These are phyloP conservation scores for Streptanthus diversifolius DNA, from an alignment of 345 rosid genomes.

Conservation along the genomic window DNA sequence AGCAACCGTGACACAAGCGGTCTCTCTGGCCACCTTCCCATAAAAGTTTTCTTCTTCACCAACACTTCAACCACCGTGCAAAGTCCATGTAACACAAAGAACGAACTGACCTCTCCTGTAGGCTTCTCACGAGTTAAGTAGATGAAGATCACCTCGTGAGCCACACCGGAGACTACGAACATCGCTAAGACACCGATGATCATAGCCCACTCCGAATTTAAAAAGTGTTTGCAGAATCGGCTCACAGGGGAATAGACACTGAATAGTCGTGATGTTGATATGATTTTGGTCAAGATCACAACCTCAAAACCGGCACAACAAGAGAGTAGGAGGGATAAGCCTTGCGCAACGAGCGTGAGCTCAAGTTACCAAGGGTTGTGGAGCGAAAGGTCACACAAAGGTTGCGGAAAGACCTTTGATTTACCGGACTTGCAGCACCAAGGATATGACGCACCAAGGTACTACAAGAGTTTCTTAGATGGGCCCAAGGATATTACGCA, in stretches of 20 bases:
- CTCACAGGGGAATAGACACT: conserved; percentile 33
- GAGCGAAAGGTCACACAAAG: too few relatives aligned
- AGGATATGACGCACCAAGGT: too few relatives aligned
- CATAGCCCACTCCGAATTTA: background rate
- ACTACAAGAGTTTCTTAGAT: too few relatives aligned
- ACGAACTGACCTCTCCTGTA: conserved; percentile 61
- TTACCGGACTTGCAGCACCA: too few relatives aligned
- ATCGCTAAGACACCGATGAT: background rate
- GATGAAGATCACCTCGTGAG: conserved; percentile 50
- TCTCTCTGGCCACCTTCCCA: background rate
- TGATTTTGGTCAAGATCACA: too few relatives aligned
- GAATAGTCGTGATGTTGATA: conserved; percentile 40
- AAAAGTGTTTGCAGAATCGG: background rate
- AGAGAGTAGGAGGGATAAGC: too few relatives aligned
- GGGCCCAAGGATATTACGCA: too few relatives aligned
- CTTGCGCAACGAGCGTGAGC: too few relatives aligned
- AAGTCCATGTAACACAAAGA: conserved; percentile 52
- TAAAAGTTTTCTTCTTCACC: conserved; percentile 27
- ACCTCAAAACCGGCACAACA: too few relatives aligned
- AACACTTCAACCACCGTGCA: conserved; percentile 43
- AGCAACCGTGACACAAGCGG: conserved; percentile 12
- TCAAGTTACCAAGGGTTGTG: too few relatives aligned
- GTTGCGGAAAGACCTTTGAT: too few relatives aligned
- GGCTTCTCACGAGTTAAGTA: conserved; percentile 38
- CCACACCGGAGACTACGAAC: conserved; percentile 52